Evolutionary conservation across 2,329 filamentous ascomycete species (phyloP), one percentile per base, ranked within the genome.

Genomic region (Epichloe baconii): DNA sequence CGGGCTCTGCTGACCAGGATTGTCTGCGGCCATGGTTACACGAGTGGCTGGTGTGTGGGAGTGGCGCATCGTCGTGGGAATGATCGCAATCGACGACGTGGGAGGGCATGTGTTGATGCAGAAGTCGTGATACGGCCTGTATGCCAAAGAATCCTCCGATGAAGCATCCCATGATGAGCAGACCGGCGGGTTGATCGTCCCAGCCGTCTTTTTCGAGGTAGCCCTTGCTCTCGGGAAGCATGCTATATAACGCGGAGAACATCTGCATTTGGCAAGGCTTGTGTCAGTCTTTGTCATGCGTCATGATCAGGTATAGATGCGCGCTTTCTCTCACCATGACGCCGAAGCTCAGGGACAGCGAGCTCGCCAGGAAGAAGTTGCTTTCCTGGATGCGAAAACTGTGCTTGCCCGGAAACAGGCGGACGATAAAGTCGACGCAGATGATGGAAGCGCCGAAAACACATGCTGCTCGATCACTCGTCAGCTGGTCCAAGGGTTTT

Each of bases 291-390:
- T 36, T 21, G 12, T 2, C 19, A 40, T 15, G 19, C 23, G 19
- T 1, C 7, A 23, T 44, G 3, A 11, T 31, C 26, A 1, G 26
- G 8, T 3, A 31, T 34, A n/a, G 37, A 3, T 21, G 5, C 3
- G 21, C 26, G 23, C 31, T n/a, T n/a, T 21, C 47, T 21, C 51
- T 52, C 67, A 95, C 90, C 89, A 98, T 95, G 44, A 97, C 90
- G 43, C 93, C 91, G 58, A 95, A 95, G 65, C 89, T 96, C 56
- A 98, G 70, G 67, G 90, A 95, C 54, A 97, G 70, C 0, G 91
- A 96, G 21, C 83, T 82, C 1, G 90, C 90, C 4, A 96, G 75
- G 64, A 98, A 98, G 21, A 75, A 75, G 71, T 87, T 91, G 69
- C 87, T 96, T 55, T 95, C 86, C 63, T 94, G 82, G 58, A 98